Conservation (phyloP, 1,284 basidiomycete species). For the Papiliotrema laurentii region DNA sequence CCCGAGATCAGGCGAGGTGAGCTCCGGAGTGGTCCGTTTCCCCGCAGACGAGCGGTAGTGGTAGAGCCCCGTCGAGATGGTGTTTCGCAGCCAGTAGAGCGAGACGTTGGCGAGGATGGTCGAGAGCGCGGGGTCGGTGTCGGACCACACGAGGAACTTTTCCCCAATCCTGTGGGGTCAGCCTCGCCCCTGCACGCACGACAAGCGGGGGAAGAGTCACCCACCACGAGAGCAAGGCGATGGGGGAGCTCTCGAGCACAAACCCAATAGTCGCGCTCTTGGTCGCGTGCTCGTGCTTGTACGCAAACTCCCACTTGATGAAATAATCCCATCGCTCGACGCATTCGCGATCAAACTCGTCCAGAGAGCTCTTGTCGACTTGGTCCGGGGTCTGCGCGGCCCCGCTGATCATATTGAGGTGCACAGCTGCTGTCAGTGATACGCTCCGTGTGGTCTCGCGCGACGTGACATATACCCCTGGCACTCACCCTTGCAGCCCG, state of each 20-base stretch:
- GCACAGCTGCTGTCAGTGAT: conserved; percentile 7
- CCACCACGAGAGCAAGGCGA: conserved; percentile 48
- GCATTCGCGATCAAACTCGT: conserved; percentile 5
- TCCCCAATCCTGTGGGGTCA: conserved; percentile 45
- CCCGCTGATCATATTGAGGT: conserved; percentile 11
- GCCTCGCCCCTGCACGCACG: neutral
- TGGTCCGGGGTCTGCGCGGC: neutral
- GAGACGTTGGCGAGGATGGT: conserved; percentile 43
- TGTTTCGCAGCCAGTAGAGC: conserved; percentile 49
- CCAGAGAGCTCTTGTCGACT: conserved; percentile 2
- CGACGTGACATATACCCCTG: neutral
- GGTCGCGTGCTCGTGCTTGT: conserved; percentile 35
- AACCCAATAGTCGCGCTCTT: conserved; percentile 47
- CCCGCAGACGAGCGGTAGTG: conserved; percentile 38
- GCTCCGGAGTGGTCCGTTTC: neutral
- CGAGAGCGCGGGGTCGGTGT: conserved; percentile 25
- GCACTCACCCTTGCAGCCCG: conserved; percentile 31
- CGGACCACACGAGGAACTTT: conserved; percentile 48
- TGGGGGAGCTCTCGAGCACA: conserved; percentile 40
- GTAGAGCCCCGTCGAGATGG: conserved; percentile 48
- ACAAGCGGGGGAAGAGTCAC: conserved; percentile 3
- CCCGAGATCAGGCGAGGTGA: conserved; percentile 12
- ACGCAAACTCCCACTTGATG: conserved; percentile 11
- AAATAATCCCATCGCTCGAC: conserved; percentile 9
- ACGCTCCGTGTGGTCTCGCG: neutral